These are phyloP conservation scores for Panaeolus papilionaceus DNA, from an alignment of 768 basidiomycete genomes.

Conservation along the genomic window DNA sequence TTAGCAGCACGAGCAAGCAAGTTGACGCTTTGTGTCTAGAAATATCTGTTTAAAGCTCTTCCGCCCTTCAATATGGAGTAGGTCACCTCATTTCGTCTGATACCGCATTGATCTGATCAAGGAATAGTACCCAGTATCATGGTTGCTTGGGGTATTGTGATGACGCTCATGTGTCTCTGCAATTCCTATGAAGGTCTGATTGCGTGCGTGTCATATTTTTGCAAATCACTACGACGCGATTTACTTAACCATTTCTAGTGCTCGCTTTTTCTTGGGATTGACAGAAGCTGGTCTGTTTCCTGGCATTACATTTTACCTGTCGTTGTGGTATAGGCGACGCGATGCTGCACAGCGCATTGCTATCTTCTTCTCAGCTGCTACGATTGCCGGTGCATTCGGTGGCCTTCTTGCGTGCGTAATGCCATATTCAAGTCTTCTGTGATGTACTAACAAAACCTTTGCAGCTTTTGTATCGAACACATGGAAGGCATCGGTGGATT, in stretches of 20 bases:
- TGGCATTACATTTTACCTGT: constrained; percentile 75
- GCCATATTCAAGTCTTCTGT: constrained; percentile 33
- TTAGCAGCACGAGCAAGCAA: constrained; percentile 42
- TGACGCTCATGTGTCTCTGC: constrained; percentile 72
- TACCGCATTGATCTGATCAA: constrained; percentile 8
- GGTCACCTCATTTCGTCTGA: constrained; percentile 20
- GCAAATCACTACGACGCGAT: constrained; percentile 34
- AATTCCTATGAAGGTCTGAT: constrained; percentile 49
- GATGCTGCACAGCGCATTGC: constrained; percentile 64
- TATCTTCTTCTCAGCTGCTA: constrained; percentile 70
- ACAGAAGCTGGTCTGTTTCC: constrained; percentile 78
- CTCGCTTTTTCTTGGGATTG: constrained; percentile 63
- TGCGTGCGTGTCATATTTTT: neutral
- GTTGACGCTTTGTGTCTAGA: constrained; percentile 56
- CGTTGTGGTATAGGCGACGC: constrained; percentile 74
- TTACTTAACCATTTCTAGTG: constrained; percentile 57
- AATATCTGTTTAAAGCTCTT: constrained; percentile 66
- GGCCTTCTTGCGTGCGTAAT: constrained; percentile 58
- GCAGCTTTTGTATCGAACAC: constrained; percentile 58
- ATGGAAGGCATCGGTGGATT: constrained; percentile 54
- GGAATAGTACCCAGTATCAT: constrained; percentile 28
- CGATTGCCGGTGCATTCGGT: constrained; percentile 67
- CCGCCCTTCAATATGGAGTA: constrained; percentile 63
- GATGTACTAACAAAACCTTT: constrained; percentile 40
- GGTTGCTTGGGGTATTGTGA: constrained; percentile 70